Evolutionary conservation across 305 asterid species (phyloP), one percentile per base, ranked within the genome.

Genomic region (Vinca major): DNA sequence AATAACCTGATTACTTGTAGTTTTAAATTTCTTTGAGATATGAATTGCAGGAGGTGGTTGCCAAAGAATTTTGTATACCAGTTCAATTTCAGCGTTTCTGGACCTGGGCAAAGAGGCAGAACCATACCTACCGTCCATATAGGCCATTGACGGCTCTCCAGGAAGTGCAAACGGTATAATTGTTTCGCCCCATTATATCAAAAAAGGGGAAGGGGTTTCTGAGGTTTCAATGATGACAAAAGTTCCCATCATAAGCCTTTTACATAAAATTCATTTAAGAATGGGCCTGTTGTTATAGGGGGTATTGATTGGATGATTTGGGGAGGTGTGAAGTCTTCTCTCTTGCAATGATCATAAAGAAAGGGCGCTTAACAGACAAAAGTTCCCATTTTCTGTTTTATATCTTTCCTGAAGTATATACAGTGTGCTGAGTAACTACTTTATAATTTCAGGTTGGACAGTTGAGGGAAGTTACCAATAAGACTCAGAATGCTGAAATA

Each of bases 31-130:
- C 5, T 37, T 37, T 39, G 48, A 37, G 12, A 36, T 47, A 39
- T 8, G 26, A 26, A 16, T 63, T 83, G 78, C 83, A 91, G 96
- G 92, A 89, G 79, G 95, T 87, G 71, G 96, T 91, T 67, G 98
- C 95, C 65, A 86, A 86, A 76, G 96, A 90, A 76, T 71, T 86
- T 56, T 91, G 95, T n/a, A 78, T 90, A 70, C 96, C 95, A 63
- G 93, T 88, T 75, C 91, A 88, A 64, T 85, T 70, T 81, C 96
- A 83, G 85, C 95, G 97, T 52, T 92, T 84, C 69, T 92, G 98
- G 97, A 79, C 85, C 67, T 92, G 96, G 98, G 97, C 97, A 65
- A 92, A 85, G 84, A 84, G 96, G 70, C 96, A 89, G 79, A 92
- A 92, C 80, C 95, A 89, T 75, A 92, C 97, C 14, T 92, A 83